Evolutionary conservation across 768 basidiomycete species (phyloP).

Genomic region (Tulasnella sp.): DNA sequence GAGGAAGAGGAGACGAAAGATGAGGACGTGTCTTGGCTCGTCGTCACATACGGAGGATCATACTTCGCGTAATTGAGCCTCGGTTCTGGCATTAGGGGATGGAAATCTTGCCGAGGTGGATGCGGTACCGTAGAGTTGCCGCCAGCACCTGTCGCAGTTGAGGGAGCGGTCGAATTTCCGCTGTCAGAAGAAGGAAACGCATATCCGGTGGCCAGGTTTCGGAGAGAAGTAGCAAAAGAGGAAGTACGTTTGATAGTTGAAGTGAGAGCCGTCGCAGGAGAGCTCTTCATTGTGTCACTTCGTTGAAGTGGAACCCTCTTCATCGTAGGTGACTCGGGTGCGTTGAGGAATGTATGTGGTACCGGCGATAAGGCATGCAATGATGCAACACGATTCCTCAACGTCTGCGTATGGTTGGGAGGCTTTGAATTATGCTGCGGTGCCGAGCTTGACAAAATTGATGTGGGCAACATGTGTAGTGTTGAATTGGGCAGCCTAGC

Average conservation of each 20-base stretch:
- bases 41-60: constrained; percentile 49
- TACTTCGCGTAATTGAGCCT: constrained; percentile 68
- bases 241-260: constrained; percentile 65
- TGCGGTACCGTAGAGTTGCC: not conserved
- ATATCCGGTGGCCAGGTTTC: constrained; percentile 31
- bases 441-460: no score
- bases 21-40: constrained; percentile 21
- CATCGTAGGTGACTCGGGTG: no score
- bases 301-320: constrained; percentile 28
- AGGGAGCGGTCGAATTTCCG: not conserved
- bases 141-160: not conserved
- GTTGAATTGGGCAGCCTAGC: constrained; percentile 56
- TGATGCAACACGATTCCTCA: not conserved
- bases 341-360: not conserved
- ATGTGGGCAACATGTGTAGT: constrained; percentile 36
- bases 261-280: constrained; percentile 35
- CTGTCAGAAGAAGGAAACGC: constrained; percentile 3
- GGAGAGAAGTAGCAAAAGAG: constrained; percentile 65
- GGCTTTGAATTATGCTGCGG: no score
- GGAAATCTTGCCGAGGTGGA: constrained; percentile 8
- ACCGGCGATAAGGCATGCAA: not conserved
- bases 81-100: constrained; percentile 37
- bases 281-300: constrained; percentile 48
- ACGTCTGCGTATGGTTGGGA: not conserved
- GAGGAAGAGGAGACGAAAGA: not conserved